phyloP scores from a whole-genome alignment of 306 rosid genomes.

The Boehmeria nivea region DNA sequence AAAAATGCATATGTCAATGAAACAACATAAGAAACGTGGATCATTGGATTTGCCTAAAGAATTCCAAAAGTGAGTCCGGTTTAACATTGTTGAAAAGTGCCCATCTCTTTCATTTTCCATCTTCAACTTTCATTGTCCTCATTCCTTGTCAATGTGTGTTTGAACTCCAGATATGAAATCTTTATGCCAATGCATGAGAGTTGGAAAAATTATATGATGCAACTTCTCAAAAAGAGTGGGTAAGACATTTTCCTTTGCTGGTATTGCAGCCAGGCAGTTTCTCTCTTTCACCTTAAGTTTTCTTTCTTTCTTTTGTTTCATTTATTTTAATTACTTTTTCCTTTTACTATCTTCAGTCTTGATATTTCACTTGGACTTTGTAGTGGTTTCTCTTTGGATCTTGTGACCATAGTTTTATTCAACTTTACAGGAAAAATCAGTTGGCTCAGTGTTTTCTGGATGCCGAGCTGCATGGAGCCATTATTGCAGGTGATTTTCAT shows the following conservation, averaged over 20 bases:
- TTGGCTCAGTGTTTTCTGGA: slow-evolving; percentile 65
- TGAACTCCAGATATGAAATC: slow-evolving; percentile 59
- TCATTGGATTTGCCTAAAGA: slow-evolving; percentile 55
- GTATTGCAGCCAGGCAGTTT: no score
- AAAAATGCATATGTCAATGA: slow-evolving; percentile 71
- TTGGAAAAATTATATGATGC: slow-evolving; percentile 65
- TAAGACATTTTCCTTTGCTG: slow-evolving; percentile 32
- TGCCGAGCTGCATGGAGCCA: slow-evolving; percentile 88
- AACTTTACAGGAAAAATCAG: slow-evolving; percentile 62
- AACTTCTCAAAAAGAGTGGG: slow-evolving; percentile 56
- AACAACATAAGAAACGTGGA: slow-evolving; percentile 58
- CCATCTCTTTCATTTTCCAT: no score
- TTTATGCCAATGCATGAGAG: slow-evolving; percentile 81
- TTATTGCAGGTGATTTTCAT: slow-evolving; percentile 49
- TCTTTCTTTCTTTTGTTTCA: slow-evolving; percentile 6
- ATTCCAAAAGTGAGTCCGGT: slow-evolving; percentile 47
- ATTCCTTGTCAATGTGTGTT: not conserved
- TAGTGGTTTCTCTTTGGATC: no score
- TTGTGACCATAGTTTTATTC: no score
- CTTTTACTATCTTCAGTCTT: no score
- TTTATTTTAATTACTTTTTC: not conserved
- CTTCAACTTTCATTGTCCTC: not conserved
- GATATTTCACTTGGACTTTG: not conserved
- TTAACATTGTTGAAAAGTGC: not conserved
- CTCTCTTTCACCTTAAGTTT: no score